Conservation (phyloP, 2,329 filamentous ascomycete species). For the Curvularia hawaiiensis region DNA sequence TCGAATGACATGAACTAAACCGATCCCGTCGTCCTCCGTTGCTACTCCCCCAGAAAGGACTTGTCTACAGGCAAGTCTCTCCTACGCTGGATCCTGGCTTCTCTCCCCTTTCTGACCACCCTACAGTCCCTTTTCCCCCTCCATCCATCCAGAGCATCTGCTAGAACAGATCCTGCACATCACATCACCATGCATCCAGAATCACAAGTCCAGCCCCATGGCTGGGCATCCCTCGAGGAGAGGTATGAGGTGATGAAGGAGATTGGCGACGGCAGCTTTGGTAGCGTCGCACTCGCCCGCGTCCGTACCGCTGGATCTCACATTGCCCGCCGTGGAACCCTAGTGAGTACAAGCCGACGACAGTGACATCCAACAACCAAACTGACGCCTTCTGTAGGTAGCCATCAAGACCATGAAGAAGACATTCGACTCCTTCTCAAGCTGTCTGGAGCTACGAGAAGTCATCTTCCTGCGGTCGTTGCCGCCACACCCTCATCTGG, state of each 20-base stretch:
- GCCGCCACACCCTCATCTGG: conserved; percentile 85
- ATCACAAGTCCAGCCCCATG: conserved; percentile 73
- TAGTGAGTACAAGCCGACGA: conserved; percentile 66
- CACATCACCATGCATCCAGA: conserved; percentile 70
- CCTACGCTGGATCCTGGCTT: neutral
- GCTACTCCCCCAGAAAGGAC: conserved; percentile 24
- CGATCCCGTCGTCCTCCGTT: conserved; percentile 11
- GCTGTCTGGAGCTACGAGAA: conserved; percentile 91
- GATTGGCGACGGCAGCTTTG: conserved; percentile 98
- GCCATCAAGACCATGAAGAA: conserved; percentile 99
- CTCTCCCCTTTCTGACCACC: conserved; percentile 18
- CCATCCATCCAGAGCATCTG: conserved; percentile 13
- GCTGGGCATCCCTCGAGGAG: conserved; percentile 78
- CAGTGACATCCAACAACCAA: conserved; percentile 8
- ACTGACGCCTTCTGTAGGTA: conserved; percentile 64
- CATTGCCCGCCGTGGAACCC: conserved; percentile 85
- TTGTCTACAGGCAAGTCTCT: conserved; percentile 25
- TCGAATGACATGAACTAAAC: conserved; percentile 45
- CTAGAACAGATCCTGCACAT: conserved; percentile 16
- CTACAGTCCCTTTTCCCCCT: conserved; percentile 23
- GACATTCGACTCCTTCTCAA: conserved; percentile 88
- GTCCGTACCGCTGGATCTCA: conserved; percentile 88
- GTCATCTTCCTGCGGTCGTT: conserved; percentile 95
- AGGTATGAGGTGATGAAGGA: conserved; percentile 97
- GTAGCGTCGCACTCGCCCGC: conserved; percentile 89